A percentile compares a stretch with the other conserved stretches of the same genome.
These are phyloP conservation scores for Plectosphaerella plurivora DNA, from an alignment of 2,329 filamentous ascomycete species.

Conservation along the genomic window DNA sequence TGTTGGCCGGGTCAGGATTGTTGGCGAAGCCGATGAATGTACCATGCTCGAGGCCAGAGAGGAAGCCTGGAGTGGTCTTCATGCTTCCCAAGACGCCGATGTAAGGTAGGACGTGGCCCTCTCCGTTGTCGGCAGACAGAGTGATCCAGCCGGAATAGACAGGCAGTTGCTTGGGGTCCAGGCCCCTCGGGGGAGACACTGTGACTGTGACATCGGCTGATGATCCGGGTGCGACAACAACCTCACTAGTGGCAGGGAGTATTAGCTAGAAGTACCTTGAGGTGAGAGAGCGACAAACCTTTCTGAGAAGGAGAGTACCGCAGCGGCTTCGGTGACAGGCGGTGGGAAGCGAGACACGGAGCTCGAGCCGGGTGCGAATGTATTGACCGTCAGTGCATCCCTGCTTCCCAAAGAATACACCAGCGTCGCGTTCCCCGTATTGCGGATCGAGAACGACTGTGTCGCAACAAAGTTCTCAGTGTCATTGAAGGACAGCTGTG, in stretches of 20 bases:
- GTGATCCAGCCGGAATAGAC: constrained; percentile 39
- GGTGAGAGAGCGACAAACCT: constrained; percentile 18
- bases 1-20: constrained; percentile 12
- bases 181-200: constrained; percentile 19
- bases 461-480: constrained; percentile 30
- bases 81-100: constrained; percentile 27
- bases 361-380: constrained; percentile 15
- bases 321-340: constrained; percentile 17
- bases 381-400: constrained; percentile 31
- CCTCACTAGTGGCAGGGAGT: constrained; percentile 1
- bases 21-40: constrained; percentile 12
- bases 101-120: constrained; percentile 32
- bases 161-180: constrained; percentile 25
- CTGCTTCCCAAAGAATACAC: constrained; percentile 31
- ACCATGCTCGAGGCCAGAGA: constrained; percentile 14
- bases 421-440: constrained; percentile 27
- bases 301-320: constrained; percentile 24
- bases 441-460: constrained; percentile 32
- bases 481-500: constrained; percentile 39
- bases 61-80: constrained; percentile 27
- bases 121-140: constrained; percentile 30
- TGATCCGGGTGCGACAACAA: constrained; percentile 32
- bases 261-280: too few species aligned
- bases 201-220: constrained; percentile 20
- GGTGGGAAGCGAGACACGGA: constrained; percentile 11